Conservation (phyloP, 805 yeast genomes). For the Hanseniaspora occidentalis region DNA sequence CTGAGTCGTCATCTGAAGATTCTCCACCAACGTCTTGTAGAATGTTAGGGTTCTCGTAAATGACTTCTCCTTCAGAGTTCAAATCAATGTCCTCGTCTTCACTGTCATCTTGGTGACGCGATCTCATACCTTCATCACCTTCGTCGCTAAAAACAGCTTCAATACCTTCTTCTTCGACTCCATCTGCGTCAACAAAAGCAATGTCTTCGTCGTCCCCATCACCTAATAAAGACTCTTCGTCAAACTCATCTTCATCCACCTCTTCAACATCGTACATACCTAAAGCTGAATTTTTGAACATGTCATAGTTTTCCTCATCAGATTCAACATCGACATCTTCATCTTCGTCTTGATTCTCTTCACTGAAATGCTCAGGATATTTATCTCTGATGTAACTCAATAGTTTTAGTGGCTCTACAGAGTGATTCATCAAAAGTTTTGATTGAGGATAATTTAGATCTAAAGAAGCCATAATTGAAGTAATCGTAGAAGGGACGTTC, state of each 20-base stretch:
- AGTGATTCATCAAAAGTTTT: constrained; percentile 42
- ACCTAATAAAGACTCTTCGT: constrained; percentile 34
- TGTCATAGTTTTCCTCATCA: constrained; percentile 66
- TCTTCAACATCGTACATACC: constrained; percentile 90
- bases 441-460: constrained; percentile 68
- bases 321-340: constrained; percentile 46
- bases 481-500: constrained; percentile 43
- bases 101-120: constrained; percentile 3
- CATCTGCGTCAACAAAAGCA: constrained; percentile 22
- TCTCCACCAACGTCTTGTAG: constrained; percentile 10
- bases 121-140: constrained; percentile 17
- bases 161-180: constrained; percentile 21
- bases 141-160: constrained; percentile 24
- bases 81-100: constrained; percentile 13
- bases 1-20: constrained; percentile 20
- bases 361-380: constrained; percentile 45
- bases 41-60: constrained; percentile 23
- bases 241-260: constrained; percentile 43
- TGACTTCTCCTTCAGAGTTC: constrained; percentile 14
- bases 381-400: constrained; percentile 45
- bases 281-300: constrained; percentile 76
- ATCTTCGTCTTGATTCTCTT: constrained; percentile 45
- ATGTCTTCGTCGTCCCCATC: constrained; percentile 31
- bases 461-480: constrained; percentile 47
- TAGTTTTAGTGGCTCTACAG: constrained; percentile 45